Evolutionary conservation across 352 stramenopile species (phyloP), one percentile per base, ranked within the genome.

Genomic region (Phytophthora pisi): DNA sequence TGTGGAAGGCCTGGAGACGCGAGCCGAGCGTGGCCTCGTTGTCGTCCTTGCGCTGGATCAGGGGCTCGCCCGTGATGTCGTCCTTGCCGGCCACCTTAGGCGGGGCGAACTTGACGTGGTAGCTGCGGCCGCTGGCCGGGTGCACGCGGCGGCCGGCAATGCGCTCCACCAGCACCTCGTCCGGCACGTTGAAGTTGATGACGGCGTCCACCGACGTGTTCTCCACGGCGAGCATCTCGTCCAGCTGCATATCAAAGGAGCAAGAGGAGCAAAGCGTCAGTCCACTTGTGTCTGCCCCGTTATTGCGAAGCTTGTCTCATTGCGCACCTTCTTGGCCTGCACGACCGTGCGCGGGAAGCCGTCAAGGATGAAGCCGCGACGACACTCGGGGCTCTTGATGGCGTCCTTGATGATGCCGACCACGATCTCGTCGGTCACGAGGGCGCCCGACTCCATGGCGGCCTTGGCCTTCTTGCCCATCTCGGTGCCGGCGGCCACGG

Each of bases 401-500:
- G 97, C 96, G 70, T 99, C 98, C 68, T 97, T 96, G 72, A 99
- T 99, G 81, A 99, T 99, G 46, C 97, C 98, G 43, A 99, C 98
- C 26, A 99, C 97, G 72, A 99, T 98, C 69, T 99, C 98, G 75
- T 99, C 98, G 38, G 89, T 92, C 45, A 98, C 95, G 50, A 98
- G 91, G 30, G 80, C 77, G 38, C 90, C 96, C 34, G 96, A 90
- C 66, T 99, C 98, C 98, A 99, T 99, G 56, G 98, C 90, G n/a
- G 88, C 92, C 74, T 99, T 98, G 50, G 97, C 97, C 85, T 99
- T 97, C 70, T 98, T 96, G 50, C 98, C 98, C 74, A 99, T 98
- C 26, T 99, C 96, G 6, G 97, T 99, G 73, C 97, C 96, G 15
- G 91, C 91, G 18, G 89, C 78, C 40, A 99, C 98, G 42, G 98